These are phyloP conservation scores for Rhodotorula sp. DNA, from an alignment of 1,284 basidiomycete genomes.

Conservation along the genomic window DNA sequence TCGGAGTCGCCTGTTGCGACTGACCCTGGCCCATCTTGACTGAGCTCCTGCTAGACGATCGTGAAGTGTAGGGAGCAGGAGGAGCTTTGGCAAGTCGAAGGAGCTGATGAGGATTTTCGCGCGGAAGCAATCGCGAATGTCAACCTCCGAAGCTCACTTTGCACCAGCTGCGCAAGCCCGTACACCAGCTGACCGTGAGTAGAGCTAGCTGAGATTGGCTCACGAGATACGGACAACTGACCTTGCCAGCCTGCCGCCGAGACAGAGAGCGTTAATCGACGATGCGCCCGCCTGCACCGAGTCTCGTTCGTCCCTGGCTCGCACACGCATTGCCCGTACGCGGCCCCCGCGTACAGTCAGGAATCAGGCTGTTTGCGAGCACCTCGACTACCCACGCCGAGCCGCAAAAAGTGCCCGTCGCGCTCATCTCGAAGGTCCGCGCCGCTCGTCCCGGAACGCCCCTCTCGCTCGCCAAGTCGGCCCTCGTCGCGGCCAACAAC, in stretches of 20 bases:
- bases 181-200: not conserved
- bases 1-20: not conserved
- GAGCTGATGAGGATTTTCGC: not conserved
- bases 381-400: not conserved
- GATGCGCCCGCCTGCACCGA: not conserved
- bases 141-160: not conserved
- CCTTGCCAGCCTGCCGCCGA: not conserved
- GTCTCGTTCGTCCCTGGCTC: not conserved
- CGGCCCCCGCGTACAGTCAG: not conserved
- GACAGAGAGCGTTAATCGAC: not conserved
- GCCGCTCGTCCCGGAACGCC: constrained; percentile 60
- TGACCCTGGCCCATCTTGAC: constrained; percentile 6
- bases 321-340: not conserved
- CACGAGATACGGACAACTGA: not conserved
- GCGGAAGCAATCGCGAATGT: not conserved
- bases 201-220: not conserved
- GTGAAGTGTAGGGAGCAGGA: not conserved
- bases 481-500: constrained; percentile 71
- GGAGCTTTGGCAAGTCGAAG: not conserved
- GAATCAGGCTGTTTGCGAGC: not conserved
- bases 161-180: too few relatives aligned
- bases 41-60: not conserved
- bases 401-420: constrained; percentile 54
- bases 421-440: constrained; percentile 81
- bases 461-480: constrained; percentile 85